These are phyloP conservation scores for Solanum lycopersicoides DNA, from an alignment of 257 asterid species.

Conservation along the genomic window DNA sequence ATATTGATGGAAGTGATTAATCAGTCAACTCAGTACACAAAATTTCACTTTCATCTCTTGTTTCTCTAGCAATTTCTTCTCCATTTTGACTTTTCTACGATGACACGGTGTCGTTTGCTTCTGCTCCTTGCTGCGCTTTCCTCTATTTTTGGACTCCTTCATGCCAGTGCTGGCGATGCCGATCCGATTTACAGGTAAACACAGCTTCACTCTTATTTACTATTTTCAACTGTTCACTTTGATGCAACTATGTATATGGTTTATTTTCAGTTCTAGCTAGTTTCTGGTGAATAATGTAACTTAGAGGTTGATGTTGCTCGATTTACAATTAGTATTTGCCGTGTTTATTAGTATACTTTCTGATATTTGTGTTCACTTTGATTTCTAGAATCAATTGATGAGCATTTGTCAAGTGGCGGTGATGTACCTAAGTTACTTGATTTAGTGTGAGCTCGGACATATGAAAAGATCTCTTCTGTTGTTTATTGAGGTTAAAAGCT, in stretches of 20 bases:
- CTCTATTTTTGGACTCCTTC: slow-evolving; percentile 23
- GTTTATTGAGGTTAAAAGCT: not conserved
- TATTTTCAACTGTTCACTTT: not conserved
- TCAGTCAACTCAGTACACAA: slow-evolving; percentile 12
- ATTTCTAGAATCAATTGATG: not conserved
- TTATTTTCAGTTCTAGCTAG: not conserved
- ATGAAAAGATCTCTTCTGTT: not conserved
- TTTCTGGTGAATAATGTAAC: not conserved
- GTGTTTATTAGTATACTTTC: not conserved
- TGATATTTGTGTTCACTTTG: not conserved
- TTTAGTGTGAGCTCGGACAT: not conserved
- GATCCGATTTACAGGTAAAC: slow-evolving; percentile 69
- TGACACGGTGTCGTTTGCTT: slow-evolving; percentile 26
- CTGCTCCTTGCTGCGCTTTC: slow-evolving; percentile 33
- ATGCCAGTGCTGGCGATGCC: slow-evolving; percentile 65
- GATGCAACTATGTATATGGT: not conserved
- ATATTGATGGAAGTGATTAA: slow-evolving; percentile 13
- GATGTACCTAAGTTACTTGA: not conserved
- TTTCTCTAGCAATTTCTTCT: slow-evolving; percentile 1
- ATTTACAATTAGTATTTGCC: not conserved
- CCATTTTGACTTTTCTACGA: not conserved
- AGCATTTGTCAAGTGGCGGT: not conserved
- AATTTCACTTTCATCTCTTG: slow-evolving; percentile 5
- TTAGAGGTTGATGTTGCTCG: not conserved
- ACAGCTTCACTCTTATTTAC: not conserved